phyloP scores from a whole-genome alignment of 2,329 filamentous ascomycete genomes.

The Cryphonectria radicalis region DNA sequence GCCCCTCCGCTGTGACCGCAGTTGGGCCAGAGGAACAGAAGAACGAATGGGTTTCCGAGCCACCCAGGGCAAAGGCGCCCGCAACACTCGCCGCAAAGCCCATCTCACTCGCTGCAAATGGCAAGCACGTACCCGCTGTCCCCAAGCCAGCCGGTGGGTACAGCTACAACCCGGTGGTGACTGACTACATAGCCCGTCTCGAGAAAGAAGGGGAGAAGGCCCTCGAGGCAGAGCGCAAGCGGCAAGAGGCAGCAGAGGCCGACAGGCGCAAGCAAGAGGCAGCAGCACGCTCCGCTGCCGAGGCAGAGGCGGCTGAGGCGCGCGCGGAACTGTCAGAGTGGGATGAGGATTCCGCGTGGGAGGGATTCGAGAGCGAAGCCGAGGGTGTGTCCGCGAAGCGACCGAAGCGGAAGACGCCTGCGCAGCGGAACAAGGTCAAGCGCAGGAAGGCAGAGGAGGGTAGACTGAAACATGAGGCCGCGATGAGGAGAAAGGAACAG shows the following conservation, averaged over 20 bases:
- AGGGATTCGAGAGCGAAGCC: conserved; percentile 81
- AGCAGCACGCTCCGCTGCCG: conserved; percentile 69
- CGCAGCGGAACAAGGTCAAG: conserved; percentile 86
- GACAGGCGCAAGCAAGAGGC: conserved; percentile 71
- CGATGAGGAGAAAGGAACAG: conserved; percentile 72
- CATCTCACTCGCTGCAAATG: conserved; percentile 79
- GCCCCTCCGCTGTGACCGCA: conserved; percentile 36
- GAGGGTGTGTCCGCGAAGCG: conserved; percentile 75
- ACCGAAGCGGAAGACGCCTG: conserved; percentile 81
- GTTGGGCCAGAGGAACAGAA: conserved; percentile 60
- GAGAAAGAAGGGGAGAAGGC: conserved; percentile 77
- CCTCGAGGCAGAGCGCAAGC: conserved; percentile 76
- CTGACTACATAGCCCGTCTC: conserved; percentile 81
- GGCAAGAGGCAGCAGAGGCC: conserved; percentile 67
- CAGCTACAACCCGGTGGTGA: conserved; percentile 90
- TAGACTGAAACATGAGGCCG: conserved; percentile 73
- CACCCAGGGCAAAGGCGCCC: conserved; percentile 60
- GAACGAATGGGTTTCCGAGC: conserved; percentile 26
- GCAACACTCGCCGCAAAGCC: conserved; percentile 76
- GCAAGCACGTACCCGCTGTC: conserved; percentile 79
- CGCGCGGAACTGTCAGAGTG: conserved; percentile 69
- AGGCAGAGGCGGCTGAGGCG: conserved; percentile 74
- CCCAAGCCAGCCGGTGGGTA: conserved; percentile 78
- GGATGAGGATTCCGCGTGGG: conserved; percentile 92
- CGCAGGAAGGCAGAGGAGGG: conserved; percentile 86